phyloP scores from a whole-genome alignment of 345 rosid species.

The Bretschneidera sinensis region DNA sequence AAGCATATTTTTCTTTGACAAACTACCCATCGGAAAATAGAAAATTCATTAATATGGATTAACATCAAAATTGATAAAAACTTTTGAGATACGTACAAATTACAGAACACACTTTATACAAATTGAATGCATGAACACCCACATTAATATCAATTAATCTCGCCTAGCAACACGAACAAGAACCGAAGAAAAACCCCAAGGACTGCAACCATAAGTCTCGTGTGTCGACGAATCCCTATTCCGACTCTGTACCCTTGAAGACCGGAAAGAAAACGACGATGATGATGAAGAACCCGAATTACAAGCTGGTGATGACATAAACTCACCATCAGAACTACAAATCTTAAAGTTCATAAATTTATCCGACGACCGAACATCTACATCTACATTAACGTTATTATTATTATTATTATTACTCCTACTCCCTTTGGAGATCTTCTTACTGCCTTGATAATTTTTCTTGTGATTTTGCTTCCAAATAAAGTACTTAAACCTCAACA shows the following conservation, averaged over 20 bases:
- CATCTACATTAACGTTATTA: neutral
- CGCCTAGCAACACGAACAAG: slow-evolving; percentile 26
- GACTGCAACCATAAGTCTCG: slow-evolving; percentile 24
- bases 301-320: slow-evolving; percentile 11
- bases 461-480: slow-evolving; percentile 38
- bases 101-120: neutral
- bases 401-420: no score
- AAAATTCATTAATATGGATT: no score
- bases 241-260: slow-evolving; percentile 18
- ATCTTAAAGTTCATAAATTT: slow-evolving; percentile 15
- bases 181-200: slow-evolving; percentile 25
- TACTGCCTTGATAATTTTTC: neutral
- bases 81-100: neutral
- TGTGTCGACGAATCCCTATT: slow-evolving; percentile 16
- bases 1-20: no score
- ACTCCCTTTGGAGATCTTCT: neutral
- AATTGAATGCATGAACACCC: neutral
- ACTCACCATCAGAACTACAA: slow-evolving; percentile 25
- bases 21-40: no score
- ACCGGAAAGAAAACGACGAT: slow-evolving; percentile 23
- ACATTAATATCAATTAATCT: neutral
- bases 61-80: no score
- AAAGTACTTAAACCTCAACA: slow-evolving; percentile 33
- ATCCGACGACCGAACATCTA: neutral
- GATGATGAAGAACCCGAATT: slow-evolving; percentile 37